Percentiles rank a stretch among this genome's conserved stretches.
Evolutionary conservation across 2,329 filamentous ascomycete genomes (phyloP).

Genomic region (Harringtonia lauricola): DNA sequence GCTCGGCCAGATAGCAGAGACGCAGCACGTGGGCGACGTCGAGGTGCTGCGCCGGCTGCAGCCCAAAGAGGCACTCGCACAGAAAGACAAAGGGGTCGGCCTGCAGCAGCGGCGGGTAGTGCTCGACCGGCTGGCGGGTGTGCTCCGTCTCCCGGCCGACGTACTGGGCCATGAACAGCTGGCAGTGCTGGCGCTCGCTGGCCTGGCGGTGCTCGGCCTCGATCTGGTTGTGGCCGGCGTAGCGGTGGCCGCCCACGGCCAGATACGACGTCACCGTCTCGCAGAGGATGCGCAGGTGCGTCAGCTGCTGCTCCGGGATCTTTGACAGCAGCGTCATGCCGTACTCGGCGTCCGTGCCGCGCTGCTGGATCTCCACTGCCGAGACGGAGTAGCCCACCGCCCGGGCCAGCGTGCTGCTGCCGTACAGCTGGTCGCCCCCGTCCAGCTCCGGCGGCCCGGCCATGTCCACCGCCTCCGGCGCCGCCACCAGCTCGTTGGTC

Average conservation of each 20-base stretch:
- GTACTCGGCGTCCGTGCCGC: constrained; percentile 64
- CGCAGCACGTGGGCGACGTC: constrained; percentile 72
- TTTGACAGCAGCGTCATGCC: constrained; percentile 71
- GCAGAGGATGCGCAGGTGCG: constrained; percentile 76
- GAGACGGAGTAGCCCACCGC: constrained; percentile 77
- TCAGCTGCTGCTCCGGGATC: constrained; percentile 73
- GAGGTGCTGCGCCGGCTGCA: constrained; percentile 55
- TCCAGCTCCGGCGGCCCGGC: constrained; percentile 15
- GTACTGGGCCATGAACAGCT: constrained; percentile 59
- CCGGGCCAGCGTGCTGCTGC: constrained; percentile 49
- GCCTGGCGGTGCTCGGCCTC: constrained; percentile 56
- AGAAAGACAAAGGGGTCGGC: constrained; percentile 73
- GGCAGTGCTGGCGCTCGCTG: constrained; percentile 61
- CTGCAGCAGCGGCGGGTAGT: constrained; percentile 47
- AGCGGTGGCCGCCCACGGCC: constrained; percentile 59
- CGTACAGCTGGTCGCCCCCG: constrained; percentile 37
- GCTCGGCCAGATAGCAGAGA: constrained; percentile 82
- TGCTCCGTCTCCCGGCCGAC: constrained; percentile 29
- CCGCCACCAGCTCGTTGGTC: constrained; percentile 38
- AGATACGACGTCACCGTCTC: constrained; percentile 84
- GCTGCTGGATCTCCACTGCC: constrained; percentile 81
- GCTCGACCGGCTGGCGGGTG: constrained; percentile 29
- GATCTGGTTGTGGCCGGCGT: constrained; percentile 47
- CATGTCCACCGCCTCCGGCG: constrained; percentile 20
- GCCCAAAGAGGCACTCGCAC: constrained; percentile 62